A percentile compares a stretch with the other conserved stretches of the same genome.
Conservation (phyloP, 2,329 filamentous ascomycete species). For the Colletotrichum simmondsii region DNA sequence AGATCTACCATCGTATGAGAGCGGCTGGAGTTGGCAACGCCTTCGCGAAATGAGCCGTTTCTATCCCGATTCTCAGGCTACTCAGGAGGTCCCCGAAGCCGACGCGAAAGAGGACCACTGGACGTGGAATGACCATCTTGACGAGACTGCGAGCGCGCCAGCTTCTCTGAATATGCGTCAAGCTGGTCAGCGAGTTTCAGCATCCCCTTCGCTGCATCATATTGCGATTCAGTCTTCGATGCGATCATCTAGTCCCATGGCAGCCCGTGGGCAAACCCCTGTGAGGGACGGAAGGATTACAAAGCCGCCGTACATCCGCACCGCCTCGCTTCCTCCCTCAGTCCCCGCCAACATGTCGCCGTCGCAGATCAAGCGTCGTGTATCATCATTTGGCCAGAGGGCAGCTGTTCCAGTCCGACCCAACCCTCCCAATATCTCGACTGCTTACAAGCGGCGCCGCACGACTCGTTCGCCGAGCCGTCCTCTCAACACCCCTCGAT, state of each 20-base stretch:
- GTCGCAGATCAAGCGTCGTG: constrained; percentile 54
- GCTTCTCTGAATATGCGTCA: constrained; percentile 55
- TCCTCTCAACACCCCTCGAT: constrained; percentile 65
- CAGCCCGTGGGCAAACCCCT: constrained; percentile 53
- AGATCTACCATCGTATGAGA: constrained; percentile 61
- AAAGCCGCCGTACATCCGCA: constrained; percentile 61
- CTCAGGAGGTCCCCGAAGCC: constrained; percentile 65
- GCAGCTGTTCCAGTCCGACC: constrained; percentile 32
- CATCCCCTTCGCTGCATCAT: constrained; percentile 54
- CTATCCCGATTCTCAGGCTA: constrained; percentile 52
- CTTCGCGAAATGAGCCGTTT: constrained; percentile 71
- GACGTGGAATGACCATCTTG: constrained; percentile 73
- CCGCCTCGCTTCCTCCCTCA: constrained; percentile 61
- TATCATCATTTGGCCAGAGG: constrained; percentile 53
- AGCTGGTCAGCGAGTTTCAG: constrained; percentile 52
- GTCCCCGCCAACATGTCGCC: constrained; percentile 52
- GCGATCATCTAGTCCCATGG: constrained; percentile 46
- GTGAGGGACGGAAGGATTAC: constrained; percentile 53
- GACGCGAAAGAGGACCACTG: constrained; percentile 75
- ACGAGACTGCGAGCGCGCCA: constrained; percentile 62
- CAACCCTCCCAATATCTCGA: constrained; percentile 41
- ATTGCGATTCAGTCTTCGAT: constrained; percentile 50
- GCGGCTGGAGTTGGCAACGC: constrained; percentile 77
- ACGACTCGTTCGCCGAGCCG: constrained; percentile 66
- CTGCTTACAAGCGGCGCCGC: constrained; percentile 56